Percentiles rank a stretch among this genome's conserved stretches.
Conservation (phyloP, 257 asterid species). For the Nyctanthes arbortristis region DNA sequence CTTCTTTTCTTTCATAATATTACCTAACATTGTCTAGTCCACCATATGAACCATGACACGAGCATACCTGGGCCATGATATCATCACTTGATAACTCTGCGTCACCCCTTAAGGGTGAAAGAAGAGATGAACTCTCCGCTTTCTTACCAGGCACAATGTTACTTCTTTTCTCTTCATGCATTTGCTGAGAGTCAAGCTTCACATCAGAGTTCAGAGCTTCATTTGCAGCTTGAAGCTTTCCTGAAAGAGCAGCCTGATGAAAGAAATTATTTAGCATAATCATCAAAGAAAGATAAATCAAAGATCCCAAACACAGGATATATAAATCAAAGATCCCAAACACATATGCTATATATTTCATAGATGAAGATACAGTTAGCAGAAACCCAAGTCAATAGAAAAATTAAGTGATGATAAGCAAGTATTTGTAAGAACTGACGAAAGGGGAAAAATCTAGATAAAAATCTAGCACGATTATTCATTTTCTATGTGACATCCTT, state of each 20-base stretch:
- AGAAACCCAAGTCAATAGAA: conserved; percentile 17
- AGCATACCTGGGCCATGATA: conserved; percentile 60
- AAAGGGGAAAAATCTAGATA: conserved; percentile 16
- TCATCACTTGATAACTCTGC: conserved; percentile 44
- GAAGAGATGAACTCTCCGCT: conserved; percentile 35
- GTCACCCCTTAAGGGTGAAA: conserved; percentile 40
- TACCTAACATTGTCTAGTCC: neutral
- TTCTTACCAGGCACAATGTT: conserved; percentile 34
- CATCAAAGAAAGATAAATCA: conserved; percentile 13
- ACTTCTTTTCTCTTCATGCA: conserved; percentile 27
- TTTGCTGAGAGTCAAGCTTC: conserved; percentile 30
- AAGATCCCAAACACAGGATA: conserved; percentile 12
- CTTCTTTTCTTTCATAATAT: neutral
- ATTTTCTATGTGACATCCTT: conserved; percentile 9
- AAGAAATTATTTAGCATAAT: conserved; percentile 7
- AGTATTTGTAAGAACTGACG: neutral
- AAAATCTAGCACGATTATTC: conserved; percentile 14
- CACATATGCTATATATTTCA: too few species aligned
- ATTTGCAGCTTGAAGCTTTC: conserved; percentile 28
- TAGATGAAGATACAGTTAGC: neutral
- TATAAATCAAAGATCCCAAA: too few species aligned
- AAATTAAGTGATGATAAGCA: neutral
- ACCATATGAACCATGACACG: neutral
- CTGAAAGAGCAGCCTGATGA: conserved; percentile 45
- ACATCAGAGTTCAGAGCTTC: conserved; percentile 26